These are phyloP conservation scores for Phalaenopsis equestris DNA, from an alignment of 106 monocot species.

Conservation along the genomic window DNA sequence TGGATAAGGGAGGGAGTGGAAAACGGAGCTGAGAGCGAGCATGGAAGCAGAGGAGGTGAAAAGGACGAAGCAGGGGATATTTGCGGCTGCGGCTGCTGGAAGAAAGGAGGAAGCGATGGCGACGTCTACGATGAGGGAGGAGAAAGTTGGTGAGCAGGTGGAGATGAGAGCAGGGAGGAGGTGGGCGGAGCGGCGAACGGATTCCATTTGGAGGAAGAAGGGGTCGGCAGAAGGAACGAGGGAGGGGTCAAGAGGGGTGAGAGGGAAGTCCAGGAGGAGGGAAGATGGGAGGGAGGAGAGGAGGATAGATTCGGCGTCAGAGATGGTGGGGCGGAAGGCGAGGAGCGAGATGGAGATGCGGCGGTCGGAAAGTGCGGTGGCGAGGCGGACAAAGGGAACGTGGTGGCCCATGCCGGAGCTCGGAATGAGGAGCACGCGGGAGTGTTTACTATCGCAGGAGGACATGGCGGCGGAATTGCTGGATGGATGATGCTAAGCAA, in stretches of 20 bases:
- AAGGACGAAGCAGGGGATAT: constrained; percentile 28
- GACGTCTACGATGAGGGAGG: constrained; percentile 33
- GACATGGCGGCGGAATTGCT: too few species aligned
- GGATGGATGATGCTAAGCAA: too few species aligned
- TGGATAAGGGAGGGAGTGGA: constrained; percentile 10
- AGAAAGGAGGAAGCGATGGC: constrained; percentile 16
- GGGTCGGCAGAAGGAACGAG: constrained; percentile 26
- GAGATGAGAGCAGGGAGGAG: constrained; percentile 30
- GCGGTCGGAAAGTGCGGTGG: constrained; percentile 20
- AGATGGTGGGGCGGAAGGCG: constrained; percentile 26
- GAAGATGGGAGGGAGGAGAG: constrained; percentile 29
- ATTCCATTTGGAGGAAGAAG: constrained; percentile 37
- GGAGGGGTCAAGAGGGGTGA: constrained; percentile 17
- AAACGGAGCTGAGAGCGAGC: constrained; percentile 25
- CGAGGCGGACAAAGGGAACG: constrained; percentile 32
- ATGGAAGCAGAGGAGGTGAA: constrained; percentile 35
- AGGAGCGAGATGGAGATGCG: constrained; percentile 30
- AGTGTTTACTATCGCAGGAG: too few species aligned
- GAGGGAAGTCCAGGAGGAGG: constrained; percentile 25
- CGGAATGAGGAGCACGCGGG: constrained; percentile 25
- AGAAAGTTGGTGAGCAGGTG: neutral
- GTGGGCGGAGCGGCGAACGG: constrained; percentile 31
- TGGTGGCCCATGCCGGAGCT: constrained; percentile 69
- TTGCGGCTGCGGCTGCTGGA: constrained; percentile 2
- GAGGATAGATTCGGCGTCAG: constrained; percentile 31